phyloP scores from a whole-genome alignment of 345 rosid species.

The Linum usitatissimum region DNA sequence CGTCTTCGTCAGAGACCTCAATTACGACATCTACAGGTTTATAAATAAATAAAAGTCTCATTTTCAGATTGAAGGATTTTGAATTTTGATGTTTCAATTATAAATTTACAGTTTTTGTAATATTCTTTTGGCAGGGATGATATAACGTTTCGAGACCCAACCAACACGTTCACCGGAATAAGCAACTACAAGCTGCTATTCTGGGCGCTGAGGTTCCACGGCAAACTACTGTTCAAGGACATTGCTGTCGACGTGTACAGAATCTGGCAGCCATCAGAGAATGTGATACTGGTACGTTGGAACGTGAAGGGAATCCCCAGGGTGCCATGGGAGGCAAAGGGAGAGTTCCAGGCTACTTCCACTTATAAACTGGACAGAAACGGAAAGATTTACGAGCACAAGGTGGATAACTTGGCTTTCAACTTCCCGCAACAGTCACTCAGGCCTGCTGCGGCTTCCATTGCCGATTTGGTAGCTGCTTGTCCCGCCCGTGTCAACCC shows the following conservation, averaged over 20 bases:
- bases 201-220: constrained; percentile 88
- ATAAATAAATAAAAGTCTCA: too few species aligned
- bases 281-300: constrained; percentile 87
- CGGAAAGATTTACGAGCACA: constrained; percentile 83
- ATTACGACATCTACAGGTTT: constrained; percentile 72
- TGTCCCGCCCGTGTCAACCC: constrained; percentile 87
- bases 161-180: constrained; percentile 75
- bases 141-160: constrained; percentile 62
- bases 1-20: constrained; percentile 62
- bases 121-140: constrained; percentile 49
- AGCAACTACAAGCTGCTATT: constrained; percentile 72
- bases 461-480: constrained; percentile 71
- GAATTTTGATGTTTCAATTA: too few species aligned
- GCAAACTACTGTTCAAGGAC: constrained; percentile 68
- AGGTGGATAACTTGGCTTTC: constrained; percentile 84
- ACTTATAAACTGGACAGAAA: constrained; percentile 76
- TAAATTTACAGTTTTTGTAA: too few species aligned
- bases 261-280: constrained; percentile 97
- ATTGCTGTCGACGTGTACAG: constrained; percentile 70
- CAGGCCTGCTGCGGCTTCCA: constrained; percentile 63
- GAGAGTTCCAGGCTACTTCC: constrained; percentile 85
- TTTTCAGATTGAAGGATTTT: too few species aligned
- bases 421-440: constrained; percentile 59
- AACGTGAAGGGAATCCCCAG: constrained; percentile 75
- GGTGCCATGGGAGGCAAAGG: constrained; percentile 95